Evolutionary conservation across 192 early-diverging fungal species (phyloP), one percentile per base, ranked within the genome.

Genomic region (Gryganskiella cystojenkinii): DNA sequence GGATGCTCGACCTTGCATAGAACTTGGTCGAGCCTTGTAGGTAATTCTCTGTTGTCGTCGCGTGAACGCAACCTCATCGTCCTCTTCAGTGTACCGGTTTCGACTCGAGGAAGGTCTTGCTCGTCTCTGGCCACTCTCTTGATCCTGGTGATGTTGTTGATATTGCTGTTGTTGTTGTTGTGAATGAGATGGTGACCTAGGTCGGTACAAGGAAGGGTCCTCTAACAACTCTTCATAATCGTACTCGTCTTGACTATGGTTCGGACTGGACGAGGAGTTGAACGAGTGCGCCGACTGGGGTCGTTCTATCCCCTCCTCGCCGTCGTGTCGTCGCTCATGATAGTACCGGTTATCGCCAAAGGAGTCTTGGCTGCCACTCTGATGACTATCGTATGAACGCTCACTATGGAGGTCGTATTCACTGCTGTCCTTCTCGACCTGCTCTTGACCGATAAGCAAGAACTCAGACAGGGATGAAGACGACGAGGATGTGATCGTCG

Each of bases 381-480:
- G n/a, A n/a, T n/a, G n/a, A n/a, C n/a, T n/a, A 31, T 22, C 24
- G 24, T 20, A 59, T 11, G 67, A 70, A 14, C 25, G 57, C 11
- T 70, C 67, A 30, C 67, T 70, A 28, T 46, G 49, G 3, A 19
- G 65, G 30, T 67, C 65, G 27, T n/a, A 20, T 22, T 66, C 65
- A 17, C 64, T 67, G 22, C 67, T 64, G 11, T 78, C 65, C 2
- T 37, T 56, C 33, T 78, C 74, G 30, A 65, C 62, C 14, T 55
- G 71, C 15, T 63, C 61, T 24, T 69, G 74, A 11, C 74, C 74
- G 54, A 78, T 78, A 20, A 78, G 28, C 27, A 78, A 42, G 35
- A 57, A 78, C 15, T 78, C 74, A 0, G 64, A 76, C 6, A 76
- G 54, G n/a, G 72, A 76, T 14, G 72, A 62, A 4, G 72, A 67